Base-by-base conservation (phyloP, 495 filamentous ascomycete species). In the Bombardia bombarda region DNA sequence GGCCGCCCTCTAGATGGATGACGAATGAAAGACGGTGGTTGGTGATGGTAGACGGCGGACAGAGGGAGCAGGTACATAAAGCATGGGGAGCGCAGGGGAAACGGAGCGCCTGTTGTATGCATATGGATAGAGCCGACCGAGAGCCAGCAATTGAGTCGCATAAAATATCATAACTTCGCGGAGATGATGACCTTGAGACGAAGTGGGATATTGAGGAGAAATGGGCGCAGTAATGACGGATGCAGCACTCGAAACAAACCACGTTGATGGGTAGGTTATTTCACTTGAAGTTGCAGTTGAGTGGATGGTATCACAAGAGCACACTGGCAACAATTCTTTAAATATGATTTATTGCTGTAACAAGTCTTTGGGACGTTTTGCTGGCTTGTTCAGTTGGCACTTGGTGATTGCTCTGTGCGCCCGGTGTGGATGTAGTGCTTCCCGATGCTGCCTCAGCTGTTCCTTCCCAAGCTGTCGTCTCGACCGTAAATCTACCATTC, bases 391-490 rank as follows among this genome's bases (percentile, higher is more conserved):
- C n/a, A 30, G 13, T 30, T 30, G 7, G 26, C 26, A 30, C 7
- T 30, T 37, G 34, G 34, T 19, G 28, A 18, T 32, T n/a, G n/a
- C n/a, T n/a, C n/a, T 26, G 28, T 21, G 40, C 3, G 7, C 14
- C 37, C 19, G 23, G 7, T 14, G 38, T 18, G 17, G 38, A 2
- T 12, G 24, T 14, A 1, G 40, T n/a, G 14, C 7, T 6, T 30
- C 10, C 28, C 13, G 33, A 26, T 8, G 32, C 25, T 5, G 43
- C 25, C 14, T 49, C 43, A 9, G 47, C 38, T 9, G 45, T 53
- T 37, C 57, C 64, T 57, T 92, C 86, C 84, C 84, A 90, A 37
- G 74, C 67, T 18, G 87, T 93, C 19, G 87, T 93, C 63, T 95
- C 88, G 8, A 89, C 83, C 47, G 73, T 84, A 59, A 90, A 78